Evolutionary conservation across 352 stramenopile genomes (phyloP).

Genomic region (Phytophthora hybrid): DNA sequence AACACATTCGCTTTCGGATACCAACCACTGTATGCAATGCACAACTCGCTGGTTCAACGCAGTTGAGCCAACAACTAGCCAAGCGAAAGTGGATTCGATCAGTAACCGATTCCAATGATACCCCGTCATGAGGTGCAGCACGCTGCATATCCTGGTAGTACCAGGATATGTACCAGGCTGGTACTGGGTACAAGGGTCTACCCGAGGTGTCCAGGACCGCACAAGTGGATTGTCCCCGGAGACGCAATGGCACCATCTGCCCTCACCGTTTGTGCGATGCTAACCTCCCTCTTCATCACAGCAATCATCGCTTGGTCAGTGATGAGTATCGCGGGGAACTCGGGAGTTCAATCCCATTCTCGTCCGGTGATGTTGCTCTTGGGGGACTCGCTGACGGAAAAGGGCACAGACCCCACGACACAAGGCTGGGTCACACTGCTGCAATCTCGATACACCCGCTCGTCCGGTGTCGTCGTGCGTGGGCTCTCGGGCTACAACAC

Average conservation of each 20-base stretch:
- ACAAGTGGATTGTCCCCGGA: not conserved
- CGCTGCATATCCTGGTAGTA: not conserved
- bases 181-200: not conserved
- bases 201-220: not conserved
- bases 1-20: too few relatives aligned
- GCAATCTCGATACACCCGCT: conserved; percentile 42
- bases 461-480: conserved; percentile 44
- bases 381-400: conserved; percentile 55
- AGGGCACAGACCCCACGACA: conserved; percentile 19
- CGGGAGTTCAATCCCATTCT: not conserved
- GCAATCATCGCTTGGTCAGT: not conserved
- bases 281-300: not conserved
- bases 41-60: too few relatives aligned
- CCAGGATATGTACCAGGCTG: too few relatives aligned
- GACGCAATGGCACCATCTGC: not conserved
- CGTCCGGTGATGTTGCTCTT: conserved; percentile 36
- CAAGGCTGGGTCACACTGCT: conserved; percentile 43
- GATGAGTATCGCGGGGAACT: not conserved
- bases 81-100: too few relatives aligned
- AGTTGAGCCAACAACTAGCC: too few relatives aligned
- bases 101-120: too few relatives aligned
- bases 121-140: too few relatives aligned
- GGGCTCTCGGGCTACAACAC: conserved; percentile 48
- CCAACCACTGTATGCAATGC: too few relatives aligned
- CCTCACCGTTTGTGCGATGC: not conserved